A percentile compares a stretch with the other conserved stretches of the same genome.
Evolutionary conservation across 345 rosid genomes (phyloP).

Genomic region (Ceriops zippeliana): DNA sequence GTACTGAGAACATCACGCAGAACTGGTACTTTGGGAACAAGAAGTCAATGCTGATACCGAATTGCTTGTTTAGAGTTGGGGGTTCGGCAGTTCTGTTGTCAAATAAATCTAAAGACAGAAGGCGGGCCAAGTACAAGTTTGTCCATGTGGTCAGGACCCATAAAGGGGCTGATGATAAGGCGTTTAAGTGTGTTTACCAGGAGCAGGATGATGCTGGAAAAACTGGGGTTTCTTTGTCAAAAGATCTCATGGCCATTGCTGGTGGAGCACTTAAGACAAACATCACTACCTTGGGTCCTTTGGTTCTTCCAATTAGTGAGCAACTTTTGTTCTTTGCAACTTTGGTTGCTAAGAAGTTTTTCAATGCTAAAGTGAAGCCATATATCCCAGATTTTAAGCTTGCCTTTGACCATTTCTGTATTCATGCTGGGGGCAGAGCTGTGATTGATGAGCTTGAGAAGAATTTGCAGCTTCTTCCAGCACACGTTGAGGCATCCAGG

Average conservation of each 20-base stretch:
- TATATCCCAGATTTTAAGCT: slow-evolving; percentile 16
- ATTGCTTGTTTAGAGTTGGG: slow-evolving; percentile 14
- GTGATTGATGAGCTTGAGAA: slow-evolving; percentile 20
- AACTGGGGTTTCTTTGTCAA: slow-evolving; percentile 14
- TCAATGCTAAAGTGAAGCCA: slow-evolving; percentile 9
- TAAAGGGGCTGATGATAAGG: slow-evolving; percentile 10
- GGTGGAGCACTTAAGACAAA: slow-evolving; percentile 12
- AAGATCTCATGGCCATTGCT: slow-evolving; percentile 15
- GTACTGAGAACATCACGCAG: slow-evolving; percentile 10
- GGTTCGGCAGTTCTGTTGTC: slow-evolving; percentile 14
- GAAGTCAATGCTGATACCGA: slow-evolving; percentile 3
- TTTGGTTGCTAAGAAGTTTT: slow-evolving; percentile 6
- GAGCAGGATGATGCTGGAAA: slow-evolving; percentile 3
- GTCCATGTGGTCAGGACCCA: slow-evolving; percentile 15
- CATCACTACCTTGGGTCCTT: slow-evolving; percentile 14
- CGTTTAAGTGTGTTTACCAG: slow-evolving; percentile 7
- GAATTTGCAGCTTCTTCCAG: slow-evolving; percentile 4
- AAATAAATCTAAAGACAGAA: slow-evolving; percentile 1
- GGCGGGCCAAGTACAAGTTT: slow-evolving; percentile 14
- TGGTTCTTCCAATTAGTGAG: slow-evolving; percentile 16
- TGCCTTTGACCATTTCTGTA: slow-evolving; percentile 18
- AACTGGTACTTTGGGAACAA: slow-evolving; percentile 12
- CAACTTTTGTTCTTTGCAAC: slow-evolving; percentile 15
- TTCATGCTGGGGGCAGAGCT: slow-evolving; percentile 21
- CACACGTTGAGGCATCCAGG: slow-evolving; percentile 14